These are phyloP conservation scores for Conringia planisiliqua DNA, from an alignment of 345 rosid species.

Conservation along the genomic window DNA sequence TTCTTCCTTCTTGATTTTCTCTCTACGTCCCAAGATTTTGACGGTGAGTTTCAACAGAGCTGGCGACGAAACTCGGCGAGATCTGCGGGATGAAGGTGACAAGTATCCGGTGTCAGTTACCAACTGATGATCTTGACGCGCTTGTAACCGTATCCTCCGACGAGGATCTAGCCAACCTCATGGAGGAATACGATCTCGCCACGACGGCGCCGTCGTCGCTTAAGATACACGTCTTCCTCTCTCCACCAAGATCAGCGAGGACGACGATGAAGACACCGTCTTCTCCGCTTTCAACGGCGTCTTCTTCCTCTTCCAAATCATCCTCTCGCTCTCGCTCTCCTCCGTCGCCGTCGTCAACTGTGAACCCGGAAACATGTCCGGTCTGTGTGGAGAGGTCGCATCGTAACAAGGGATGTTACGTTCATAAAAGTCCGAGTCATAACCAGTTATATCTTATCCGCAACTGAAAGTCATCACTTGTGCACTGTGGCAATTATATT, in stretches of 20 bases:
- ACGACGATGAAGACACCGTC: constrained; percentile 7
- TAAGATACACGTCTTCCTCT: constrained; percentile 83
- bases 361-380: constrained; percentile 1
- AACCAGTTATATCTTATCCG: constrained; percentile 46
- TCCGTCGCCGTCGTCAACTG: not conserved
- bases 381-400: constrained; percentile 31
- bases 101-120: constrained; percentile 79
- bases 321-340: constrained; percentile 36
- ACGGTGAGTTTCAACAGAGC: constrained; percentile 49
- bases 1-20: not conserved
- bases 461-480: constrained; percentile 41
- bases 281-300: not conserved
- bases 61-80: constrained; percentile 62
- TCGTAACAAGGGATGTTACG: constrained; percentile 43
- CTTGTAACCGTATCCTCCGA: constrained; percentile 73
- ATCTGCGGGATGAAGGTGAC: constrained; percentile 51
- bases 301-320: constrained; percentile 35
- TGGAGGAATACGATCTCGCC: constrained; percentile 77
- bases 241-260: constrained; percentile 30
- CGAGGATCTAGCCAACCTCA: constrained; percentile 80
- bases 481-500: constrained; percentile 13
- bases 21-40: not conserved
- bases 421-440: constrained; percentile 45
- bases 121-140: constrained; percentile 83
- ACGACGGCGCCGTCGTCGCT: constrained; percentile 39